Evolutionary conservation across 116 monocot genomes (phyloP).

Genomic region (Dioscorea cayenensis): DNA sequence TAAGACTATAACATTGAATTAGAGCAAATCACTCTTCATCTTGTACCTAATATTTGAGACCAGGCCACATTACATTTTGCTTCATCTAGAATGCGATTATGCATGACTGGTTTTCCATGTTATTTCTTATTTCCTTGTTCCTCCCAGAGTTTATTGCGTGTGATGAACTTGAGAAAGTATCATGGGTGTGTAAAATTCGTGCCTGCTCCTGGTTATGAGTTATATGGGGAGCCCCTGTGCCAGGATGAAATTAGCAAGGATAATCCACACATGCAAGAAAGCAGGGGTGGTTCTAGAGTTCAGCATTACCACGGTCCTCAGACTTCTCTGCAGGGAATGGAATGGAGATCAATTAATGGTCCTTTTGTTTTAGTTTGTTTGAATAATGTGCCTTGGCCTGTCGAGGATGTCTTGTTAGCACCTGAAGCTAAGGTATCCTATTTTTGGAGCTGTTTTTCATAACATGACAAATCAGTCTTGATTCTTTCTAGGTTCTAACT

Average conservation of each 20-base stretch:
- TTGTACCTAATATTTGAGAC: too few relatives aligned
- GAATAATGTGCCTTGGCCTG: constrained; percentile 81
- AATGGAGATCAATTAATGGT: constrained; percentile 77
- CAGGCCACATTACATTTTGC: background rate
- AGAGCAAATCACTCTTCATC: too few relatives aligned
- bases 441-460: background rate
- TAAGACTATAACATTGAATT: too few relatives aligned
- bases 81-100: background rate
- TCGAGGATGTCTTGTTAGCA: constrained; percentile 50
- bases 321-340: constrained; percentile 23
- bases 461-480: background rate
- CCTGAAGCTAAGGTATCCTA: constrained; percentile 71
- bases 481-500: background rate
- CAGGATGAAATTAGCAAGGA: constrained; percentile 1
- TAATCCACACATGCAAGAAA: background rate
- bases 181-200: constrained; percentile 65
- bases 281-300: constrained; percentile 3
- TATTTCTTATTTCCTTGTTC: background rate
- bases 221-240: constrained; percentile 39
- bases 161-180: constrained; percentile 72
- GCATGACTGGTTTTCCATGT: background rate
- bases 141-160: constrained; percentile 41
- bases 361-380: constrained; percentile 68
- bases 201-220: constrained; percentile 85
- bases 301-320: constrained; percentile 48